Conservation (phyloP, 78 protist genomes). For the Anaeramoeba flamelloides region DNA sequence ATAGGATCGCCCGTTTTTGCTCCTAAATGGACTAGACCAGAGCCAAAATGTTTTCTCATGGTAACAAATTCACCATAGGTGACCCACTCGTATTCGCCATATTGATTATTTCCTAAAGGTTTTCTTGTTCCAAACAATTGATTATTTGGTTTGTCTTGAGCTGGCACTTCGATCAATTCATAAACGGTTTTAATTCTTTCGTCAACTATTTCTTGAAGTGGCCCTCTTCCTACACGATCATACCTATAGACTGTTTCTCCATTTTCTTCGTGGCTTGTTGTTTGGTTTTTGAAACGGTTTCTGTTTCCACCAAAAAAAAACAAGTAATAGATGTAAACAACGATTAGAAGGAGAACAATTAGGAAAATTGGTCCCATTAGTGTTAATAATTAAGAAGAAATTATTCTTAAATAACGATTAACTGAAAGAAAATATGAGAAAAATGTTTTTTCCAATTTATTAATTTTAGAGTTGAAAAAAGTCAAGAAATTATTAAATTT, state of each 20-base stretch:
- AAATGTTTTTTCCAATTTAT: too few relatives aligned
- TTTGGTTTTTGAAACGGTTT: too few relatives aligned
- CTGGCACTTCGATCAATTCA: neutral
- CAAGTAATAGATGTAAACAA: too few relatives aligned
- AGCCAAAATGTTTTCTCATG: neutral
- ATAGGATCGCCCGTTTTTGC: neutral
- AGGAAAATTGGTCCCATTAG: too few relatives aligned
- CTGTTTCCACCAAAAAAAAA: too few relatives aligned
- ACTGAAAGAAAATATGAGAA: too few relatives aligned
- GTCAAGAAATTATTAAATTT: too few relatives aligned
- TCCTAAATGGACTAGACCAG: neutral
- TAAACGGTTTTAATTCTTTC: neutral
- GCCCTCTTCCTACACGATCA: neutral
- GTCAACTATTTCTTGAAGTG: neutral
- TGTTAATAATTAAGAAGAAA: too few relatives aligned
- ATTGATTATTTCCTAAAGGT: neutral
- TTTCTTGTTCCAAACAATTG: neutral
- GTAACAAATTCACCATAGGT: neutral
- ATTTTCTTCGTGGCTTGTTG: neutral
- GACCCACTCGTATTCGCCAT: neutral
- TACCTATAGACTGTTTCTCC: neutral
- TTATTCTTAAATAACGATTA: too few relatives aligned
- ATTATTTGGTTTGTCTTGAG: neutral
- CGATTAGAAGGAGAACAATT: too few relatives aligned
- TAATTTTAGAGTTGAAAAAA: too few relatives aligned